Percentiles rank a stretch among this genome's conserved stretches.
Conservation (phyloP, 2,329 filamentous ascomycete genomes). For the Aspergillus sp. region DNA sequence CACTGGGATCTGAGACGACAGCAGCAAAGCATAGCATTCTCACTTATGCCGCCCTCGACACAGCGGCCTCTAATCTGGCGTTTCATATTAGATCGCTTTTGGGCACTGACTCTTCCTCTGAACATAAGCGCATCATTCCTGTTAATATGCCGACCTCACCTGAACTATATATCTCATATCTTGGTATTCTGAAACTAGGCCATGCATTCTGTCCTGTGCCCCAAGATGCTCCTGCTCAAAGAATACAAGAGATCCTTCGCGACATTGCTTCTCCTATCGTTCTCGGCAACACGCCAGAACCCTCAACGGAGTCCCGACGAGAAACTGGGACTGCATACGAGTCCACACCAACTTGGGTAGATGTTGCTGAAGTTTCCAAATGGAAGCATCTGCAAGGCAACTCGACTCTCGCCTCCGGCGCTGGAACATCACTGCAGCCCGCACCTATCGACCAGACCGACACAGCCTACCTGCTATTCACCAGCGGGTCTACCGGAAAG, state of each 20-base stretch:
- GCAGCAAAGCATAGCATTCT: constrained; percentile 24
- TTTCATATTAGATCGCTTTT: constrained; percentile 17
- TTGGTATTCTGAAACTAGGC: constrained; percentile 38
- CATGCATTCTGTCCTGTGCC: constrained; percentile 40
- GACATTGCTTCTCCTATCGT: constrained; percentile 28
- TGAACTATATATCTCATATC: constrained; percentile 40
- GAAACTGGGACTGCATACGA: background rate
- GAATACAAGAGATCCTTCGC: constrained; percentile 27
- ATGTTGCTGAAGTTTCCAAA: constrained; percentile 21
- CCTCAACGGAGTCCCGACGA: constrained; percentile 12
- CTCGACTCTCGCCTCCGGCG: background rate
- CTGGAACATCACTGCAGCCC: background rate
- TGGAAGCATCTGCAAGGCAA: constrained; percentile 18
- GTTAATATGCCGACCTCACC: constrained; percentile 33
- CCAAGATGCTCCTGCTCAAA: constrained; percentile 32
- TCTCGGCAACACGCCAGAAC: constrained; percentile 20
- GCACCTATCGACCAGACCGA: constrained; percentile 19
- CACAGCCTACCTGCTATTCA: constrained; percentile 35
- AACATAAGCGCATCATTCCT: constrained; percentile 23
- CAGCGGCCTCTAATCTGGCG: constrained; percentile 24
- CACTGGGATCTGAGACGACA: constrained; percentile 17
- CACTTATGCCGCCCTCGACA: constrained; percentile 25
- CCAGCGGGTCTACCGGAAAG: constrained; percentile 35
- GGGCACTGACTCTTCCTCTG: background rate
- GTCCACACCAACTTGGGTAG: constrained; percentile 18